Base-by-base conservation (phyloP, 106 monocot genomes). In the Allium cepa region DNA sequence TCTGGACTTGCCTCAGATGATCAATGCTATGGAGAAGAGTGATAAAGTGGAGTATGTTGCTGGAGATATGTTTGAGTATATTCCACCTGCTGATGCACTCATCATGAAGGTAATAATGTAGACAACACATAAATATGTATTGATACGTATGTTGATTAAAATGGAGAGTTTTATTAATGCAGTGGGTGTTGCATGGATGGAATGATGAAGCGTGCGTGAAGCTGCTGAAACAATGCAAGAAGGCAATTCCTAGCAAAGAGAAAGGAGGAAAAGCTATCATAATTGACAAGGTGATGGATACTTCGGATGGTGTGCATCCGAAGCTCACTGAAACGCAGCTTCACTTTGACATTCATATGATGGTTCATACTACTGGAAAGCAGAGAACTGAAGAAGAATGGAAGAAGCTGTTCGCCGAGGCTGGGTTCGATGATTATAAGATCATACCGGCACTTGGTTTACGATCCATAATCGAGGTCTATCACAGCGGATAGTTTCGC, bases 351-450 rank as follows among this genome's bases (percentile, higher is more conserved):
- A 16, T 73, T 0, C 49, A 66, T 14, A 66, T 74, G 65, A 74
- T 66, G 74, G 49, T 66, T 58, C 49, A 49, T 13, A 49, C 36
- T n/a, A 59, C 49, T 2, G 74, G 74, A 28, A 66, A 74, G 15
- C 66, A 74, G 59, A 74, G 74, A 17, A 59, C 66, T 50, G 74
- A 74, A 51, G 51, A 4, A 22, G 74, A 74, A 52, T 74, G 74
- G 74, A 47, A 50, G 47, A 67, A 66, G 27, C 14, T 74, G 15
- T 74, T 74, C 22, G 3, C 17, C 17, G 64, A n/a, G 4, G 59
- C 74, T 27, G 74, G 74, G 10, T 74, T 59, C 64, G 50, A 49
- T 4, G 57, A 46, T 27, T 74, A 74, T 16, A 59, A 74, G 11
- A 67, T 67, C 10, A 57, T 57, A 26, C 49, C 66, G 0, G 27